phyloP scores from a whole-genome alignment of 352 stramenopile species.

The Phytophthora vignae region DNA sequence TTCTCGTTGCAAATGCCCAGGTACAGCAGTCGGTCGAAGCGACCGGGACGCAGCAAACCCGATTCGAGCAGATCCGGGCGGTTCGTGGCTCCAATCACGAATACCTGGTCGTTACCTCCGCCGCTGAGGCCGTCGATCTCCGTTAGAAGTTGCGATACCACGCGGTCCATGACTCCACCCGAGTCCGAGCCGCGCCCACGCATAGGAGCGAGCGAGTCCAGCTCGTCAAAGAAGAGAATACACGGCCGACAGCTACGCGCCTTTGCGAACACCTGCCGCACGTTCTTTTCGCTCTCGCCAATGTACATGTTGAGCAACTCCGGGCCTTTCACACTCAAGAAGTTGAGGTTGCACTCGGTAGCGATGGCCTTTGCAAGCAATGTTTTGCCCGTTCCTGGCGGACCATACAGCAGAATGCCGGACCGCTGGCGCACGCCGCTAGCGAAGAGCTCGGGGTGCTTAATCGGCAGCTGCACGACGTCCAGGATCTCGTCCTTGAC shows the following conservation, averaged over 20 bases:
- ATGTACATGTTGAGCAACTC: conserved; percentile 99
- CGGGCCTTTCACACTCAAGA: conserved; percentile 96
- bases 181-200: conserved; percentile 90
- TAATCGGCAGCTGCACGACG: conserved; percentile 85
- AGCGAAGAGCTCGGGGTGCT: conserved; percentile 85
- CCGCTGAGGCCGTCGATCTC: conserved; percentile 93
- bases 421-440: conserved; percentile 81
- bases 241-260: conserved; percentile 83
- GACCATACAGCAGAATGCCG: conserved; percentile 84
- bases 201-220: conserved; percentile 91
- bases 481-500: conserved; percentile 98
- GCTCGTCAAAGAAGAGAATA: conserved; percentile 95
- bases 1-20: conserved; percentile 84
- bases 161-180: conserved; percentile 95
- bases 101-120: conserved; percentile 87
- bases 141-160: conserved; percentile 96
- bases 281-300: conserved; percentile 97
- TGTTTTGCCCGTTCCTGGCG: conserved; percentile 94
- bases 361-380: conserved; percentile 96
- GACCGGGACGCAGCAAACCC: conserved; percentile 93
- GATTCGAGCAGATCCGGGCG: conserved; percentile 97
- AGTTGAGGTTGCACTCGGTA: conserved; percentile 96
- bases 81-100: conserved; percentile 98
- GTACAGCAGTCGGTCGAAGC: conserved; percentile 88
- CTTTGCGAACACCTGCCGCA: conserved; percentile 94